Evolutionary conservation across 495 filamentous ascomycete species (phyloP).

Genomic region (Lophiotrema nucula): DNA sequence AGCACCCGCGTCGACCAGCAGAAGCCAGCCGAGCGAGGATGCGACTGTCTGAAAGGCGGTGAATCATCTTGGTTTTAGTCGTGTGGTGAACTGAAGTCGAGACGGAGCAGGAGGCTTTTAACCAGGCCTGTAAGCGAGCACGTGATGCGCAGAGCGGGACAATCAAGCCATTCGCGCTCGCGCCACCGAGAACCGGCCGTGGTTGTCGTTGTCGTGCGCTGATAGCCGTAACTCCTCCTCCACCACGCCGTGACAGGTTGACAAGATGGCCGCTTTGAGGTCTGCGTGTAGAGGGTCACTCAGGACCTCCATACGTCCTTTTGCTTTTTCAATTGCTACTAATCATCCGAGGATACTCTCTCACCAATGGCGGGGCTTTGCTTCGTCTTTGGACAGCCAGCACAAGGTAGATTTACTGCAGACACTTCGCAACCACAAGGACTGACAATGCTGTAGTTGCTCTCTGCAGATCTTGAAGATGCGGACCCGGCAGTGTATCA

Average conservation of each 20-base stretch:
- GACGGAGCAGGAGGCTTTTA: too few relatives aligned
- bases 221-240: too few relatives aligned
- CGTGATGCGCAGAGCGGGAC: neutral
- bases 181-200: too few relatives aligned
- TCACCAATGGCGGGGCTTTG: constrained; percentile 45
- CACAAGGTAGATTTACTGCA: constrained; percentile 52
- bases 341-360: constrained; percentile 4
- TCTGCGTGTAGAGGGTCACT: constrained; percentile 25
- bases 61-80: constrained; percentile 55
- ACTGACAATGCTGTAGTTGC: constrained; percentile 57
- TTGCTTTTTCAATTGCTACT: constrained; percentile 15
- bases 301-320: constrained; percentile 2
- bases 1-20: constrained; percentile 45
- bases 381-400: constrained; percentile 58
- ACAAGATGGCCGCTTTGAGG: constrained; percentile 30
- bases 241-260: too few relatives aligned
- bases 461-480: constrained; percentile 73
- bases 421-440: too few relatives aligned
- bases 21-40: constrained; percentile 42
- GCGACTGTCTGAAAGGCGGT: constrained; percentile 43
- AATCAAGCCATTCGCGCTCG: too few relatives aligned
- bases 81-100: constrained; percentile 38
- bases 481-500: constrained; percentile 82
- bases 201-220: too few relatives aligned
- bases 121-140: neutral